Evolutionary conservation across 805 yeast genomes (phyloP), one percentile per base, ranked within the genome.

Genomic region (Saccharomycopsis selenospora): DNA sequence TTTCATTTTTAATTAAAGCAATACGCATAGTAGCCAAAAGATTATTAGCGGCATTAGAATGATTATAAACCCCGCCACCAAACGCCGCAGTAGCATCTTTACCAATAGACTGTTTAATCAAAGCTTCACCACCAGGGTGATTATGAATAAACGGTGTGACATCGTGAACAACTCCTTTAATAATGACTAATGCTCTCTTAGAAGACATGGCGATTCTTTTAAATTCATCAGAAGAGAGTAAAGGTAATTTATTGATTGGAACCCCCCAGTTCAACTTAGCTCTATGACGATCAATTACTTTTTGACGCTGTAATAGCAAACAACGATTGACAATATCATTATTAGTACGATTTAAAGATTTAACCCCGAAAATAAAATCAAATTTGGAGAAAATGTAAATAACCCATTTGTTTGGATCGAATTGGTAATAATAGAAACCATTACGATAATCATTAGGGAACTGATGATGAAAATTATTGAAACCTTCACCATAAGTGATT

Each of bases 71-170:
- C 2, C 96, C 97, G 20, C 98, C 97, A 63, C 83, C 88, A 65
- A 90, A 90, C 2, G 95, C 96, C 45, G 85, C 80, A 2, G 97
- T 89, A 6, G 95, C 96, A 63, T 90, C 97, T 63, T 85, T 86
- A 10, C 97, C 97, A 50, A 86, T 81, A 1, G 95, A 85, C 0
- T 93, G 80, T 55, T 71, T 71, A 48, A 90, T 78, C 45, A 90
- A 72, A 3, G 90, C 82, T 27, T 79, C 65, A 1, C 98, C 98
- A 56, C 98, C 98, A 1, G 98, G 98, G 65, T 90, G 98, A 59
- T 86, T 87, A 57, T 82, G 81, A 62, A 89, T 80, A 63, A 90
- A 90, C 25, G 93, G 95, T 3, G 95, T 82, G 10, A 91, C 85
- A 62, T 90, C 97, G 65, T 91, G 97, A 23, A 90, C 93, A 45